Base-by-base conservation (phyloP, 2,329 filamentous ascomycete species). In the Chaetomiaceae sp. region DNA sequence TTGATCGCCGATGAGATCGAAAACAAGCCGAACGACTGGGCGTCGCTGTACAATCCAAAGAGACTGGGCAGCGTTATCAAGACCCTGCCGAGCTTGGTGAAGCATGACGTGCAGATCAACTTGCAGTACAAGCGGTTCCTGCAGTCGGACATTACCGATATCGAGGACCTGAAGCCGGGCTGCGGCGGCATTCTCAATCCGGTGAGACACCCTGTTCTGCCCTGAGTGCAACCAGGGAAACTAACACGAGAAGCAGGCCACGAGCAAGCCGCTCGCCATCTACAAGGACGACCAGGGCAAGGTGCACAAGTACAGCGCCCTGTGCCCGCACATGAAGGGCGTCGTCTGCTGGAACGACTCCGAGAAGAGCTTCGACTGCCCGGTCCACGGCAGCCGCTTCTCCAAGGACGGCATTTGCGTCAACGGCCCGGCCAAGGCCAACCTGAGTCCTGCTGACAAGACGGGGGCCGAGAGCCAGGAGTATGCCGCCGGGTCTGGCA, bases 301-400 rank as follows among this genome's bases (percentile, higher is more conserved):
- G 23, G 67, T 78, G 1, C 70, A 70, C 27, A 72, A 71, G 57
- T 74, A 76, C 61, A 78, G 72, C 39, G 78, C 77, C 0, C 49
- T 82, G 0, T 82, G 78, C 55, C 77, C 79, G 5, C 77, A 82
- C 57, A 54, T 81, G 63, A 71, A 77, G 50, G 78, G 75, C 1
- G 73, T 81, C 0, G 70, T 81, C 0, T 77, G 75, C 60, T 82
- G 78, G 77, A 82, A 82, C 53, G 56, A 63, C 5, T 65, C 66
- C 0, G 76, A 79, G 63, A 77, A 75, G 65, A 74, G 69, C 44
- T 80, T 72, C 65, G 78, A 81, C 61, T 81, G 77, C 55, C 77
- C 78, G 0, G 63, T 73, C 0, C 70, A 73, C 51, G 70, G 71
- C 1, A 73, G 69, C 47, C 61, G 71, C 8, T 73, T 72, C 51